phyloP scores from a whole-genome alignment of 139 green algal species.

The Ettlia oleoabundans region DNA sequence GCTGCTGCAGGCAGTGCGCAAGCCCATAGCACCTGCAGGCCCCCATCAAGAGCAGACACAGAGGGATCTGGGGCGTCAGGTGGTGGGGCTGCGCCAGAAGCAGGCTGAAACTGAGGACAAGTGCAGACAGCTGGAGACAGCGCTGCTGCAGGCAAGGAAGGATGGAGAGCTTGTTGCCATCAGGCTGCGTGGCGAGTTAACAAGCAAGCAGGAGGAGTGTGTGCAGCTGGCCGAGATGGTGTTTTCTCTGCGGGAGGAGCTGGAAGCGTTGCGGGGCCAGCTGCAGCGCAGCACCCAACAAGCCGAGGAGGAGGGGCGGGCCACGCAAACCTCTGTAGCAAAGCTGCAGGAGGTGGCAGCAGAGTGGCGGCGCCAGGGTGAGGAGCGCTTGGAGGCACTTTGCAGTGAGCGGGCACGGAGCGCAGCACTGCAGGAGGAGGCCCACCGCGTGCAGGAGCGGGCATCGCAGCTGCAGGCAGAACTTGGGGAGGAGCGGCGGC shows the following conservation, averaged over 20 bases:
- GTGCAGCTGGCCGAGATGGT: conserved; percentile 18
- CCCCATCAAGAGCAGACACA: neutral
- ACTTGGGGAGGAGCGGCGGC: neutral
- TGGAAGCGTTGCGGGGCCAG: neutral
- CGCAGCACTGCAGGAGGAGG: neutral
- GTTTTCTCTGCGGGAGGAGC: conserved; percentile 2
- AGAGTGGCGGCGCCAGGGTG: conserved; percentile 22
- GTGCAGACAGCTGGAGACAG: neutral
- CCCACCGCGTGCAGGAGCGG: neutral
- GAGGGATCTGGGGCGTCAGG: neutral
- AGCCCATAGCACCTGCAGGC: too few relatives aligned
- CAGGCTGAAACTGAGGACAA: neutral
- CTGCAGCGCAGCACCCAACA: neutral
- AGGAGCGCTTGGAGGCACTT: conserved; percentile 10
- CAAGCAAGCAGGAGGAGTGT: conserved; percentile 6
- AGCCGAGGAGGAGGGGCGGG: neutral
- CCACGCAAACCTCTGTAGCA: neutral
- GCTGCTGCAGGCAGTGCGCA: too few relatives aligned
- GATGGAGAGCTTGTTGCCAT: neutral
- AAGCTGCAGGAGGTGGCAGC: conserved; percentile 18
- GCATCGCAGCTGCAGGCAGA: neutral
- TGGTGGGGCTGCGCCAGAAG: conserved; percentile 3
- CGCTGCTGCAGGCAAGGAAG: neutral
- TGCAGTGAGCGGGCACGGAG: neutral
- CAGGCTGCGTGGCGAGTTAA: neutral